phyloP scores from a whole-genome alignment of 305 asterid genomes.

The Petunia hybrid region DNA sequence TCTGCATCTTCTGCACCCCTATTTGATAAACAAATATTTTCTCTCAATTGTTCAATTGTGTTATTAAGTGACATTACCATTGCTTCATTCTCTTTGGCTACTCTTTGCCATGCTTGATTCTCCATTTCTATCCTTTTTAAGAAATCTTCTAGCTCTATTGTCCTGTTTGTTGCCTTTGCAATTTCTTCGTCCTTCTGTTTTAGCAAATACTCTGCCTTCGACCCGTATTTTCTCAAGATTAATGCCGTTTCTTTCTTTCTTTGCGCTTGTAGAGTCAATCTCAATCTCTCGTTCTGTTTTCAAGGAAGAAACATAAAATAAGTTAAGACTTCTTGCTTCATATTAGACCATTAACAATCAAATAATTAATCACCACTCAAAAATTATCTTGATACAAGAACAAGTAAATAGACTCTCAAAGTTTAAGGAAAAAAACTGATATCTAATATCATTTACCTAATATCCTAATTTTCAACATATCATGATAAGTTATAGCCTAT shows the following conservation, averaged over 20 bases:
- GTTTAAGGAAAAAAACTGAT: too few relatives aligned
- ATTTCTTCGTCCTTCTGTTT: conserved; percentile 63
- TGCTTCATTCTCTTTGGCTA: conserved; percentile 64
- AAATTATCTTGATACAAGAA: too few relatives aligned
- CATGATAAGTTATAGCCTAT: too few relatives aligned
- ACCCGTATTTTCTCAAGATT: conserved; percentile 51
- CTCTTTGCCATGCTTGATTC: conserved; percentile 59
- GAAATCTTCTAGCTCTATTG: conserved; percentile 51
- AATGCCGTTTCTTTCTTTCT: conserved; percentile 45
- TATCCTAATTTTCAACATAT: too few relatives aligned
- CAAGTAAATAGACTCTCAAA: too few relatives aligned
- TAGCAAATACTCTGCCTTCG: conserved; percentile 45
- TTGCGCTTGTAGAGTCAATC: conserved; percentile 59
- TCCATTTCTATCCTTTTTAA: conserved; percentile 53
- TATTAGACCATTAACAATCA: too few relatives aligned
- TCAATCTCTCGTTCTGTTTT: conserved; percentile 67
- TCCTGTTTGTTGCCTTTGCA: conserved; percentile 42
- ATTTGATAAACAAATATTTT: conserved; percentile 27
- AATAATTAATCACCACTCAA: too few relatives aligned
- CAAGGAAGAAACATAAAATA: too few relatives aligned
- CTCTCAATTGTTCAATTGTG: conserved; percentile 59
- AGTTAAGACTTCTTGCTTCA: neutral
- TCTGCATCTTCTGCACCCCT: conserved; percentile 56
- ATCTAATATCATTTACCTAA: too few relatives aligned
- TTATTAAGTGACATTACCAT: conserved; percentile 49